Evolutionary conservation across 2,329 filamentous ascomycete species (phyloP).

Genomic region (Ophiostoma piceae): DNA sequence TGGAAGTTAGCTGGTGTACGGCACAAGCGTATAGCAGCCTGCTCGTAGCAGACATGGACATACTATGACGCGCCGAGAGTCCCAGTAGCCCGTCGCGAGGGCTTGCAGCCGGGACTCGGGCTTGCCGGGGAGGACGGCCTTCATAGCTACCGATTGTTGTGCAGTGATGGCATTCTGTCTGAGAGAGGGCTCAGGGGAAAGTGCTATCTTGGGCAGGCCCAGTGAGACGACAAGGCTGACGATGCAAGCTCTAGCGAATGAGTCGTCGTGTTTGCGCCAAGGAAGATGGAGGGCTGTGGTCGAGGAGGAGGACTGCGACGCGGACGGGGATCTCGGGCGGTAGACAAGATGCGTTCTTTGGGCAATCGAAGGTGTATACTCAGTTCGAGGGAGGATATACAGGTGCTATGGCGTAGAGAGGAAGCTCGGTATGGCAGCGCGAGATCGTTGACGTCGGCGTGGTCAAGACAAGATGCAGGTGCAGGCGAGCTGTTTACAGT

Average conservation of each 20-base stretch:
- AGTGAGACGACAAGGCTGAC: neutral
- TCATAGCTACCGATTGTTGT: conserved; percentile 37
- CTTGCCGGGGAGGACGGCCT: conserved; percentile 45
- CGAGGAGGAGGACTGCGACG: neutral
- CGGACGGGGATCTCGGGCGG: neutral
- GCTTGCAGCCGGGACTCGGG: conserved; percentile 46
- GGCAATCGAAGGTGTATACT: neutral
- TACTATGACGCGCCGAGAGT: conserved; percentile 36
- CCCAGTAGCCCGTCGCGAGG: conserved; percentile 45
- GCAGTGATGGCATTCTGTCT: conserved; percentile 25
- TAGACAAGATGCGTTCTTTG: neutral
- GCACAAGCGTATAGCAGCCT: neutral
- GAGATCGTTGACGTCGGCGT: conserved; percentile 7
- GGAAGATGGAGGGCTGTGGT: neutral
- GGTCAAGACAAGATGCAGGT: neutral
- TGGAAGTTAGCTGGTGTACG: conserved; percentile 34
- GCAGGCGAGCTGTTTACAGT: conserved; percentile 7
- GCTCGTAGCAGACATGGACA: conserved; percentile 23
- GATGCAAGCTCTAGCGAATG: neutral
- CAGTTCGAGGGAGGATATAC: neutral
- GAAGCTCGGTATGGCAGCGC: neutral
- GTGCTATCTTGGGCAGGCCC: neutral
- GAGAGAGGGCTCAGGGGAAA: neutral
- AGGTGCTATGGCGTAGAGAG: neutral
- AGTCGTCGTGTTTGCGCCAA: neutral